These are phyloP conservation scores for Venturia nashicola DNA, from an alignment of 2,329 filamentous ascomycete species.

Conservation along the genomic window DNA sequence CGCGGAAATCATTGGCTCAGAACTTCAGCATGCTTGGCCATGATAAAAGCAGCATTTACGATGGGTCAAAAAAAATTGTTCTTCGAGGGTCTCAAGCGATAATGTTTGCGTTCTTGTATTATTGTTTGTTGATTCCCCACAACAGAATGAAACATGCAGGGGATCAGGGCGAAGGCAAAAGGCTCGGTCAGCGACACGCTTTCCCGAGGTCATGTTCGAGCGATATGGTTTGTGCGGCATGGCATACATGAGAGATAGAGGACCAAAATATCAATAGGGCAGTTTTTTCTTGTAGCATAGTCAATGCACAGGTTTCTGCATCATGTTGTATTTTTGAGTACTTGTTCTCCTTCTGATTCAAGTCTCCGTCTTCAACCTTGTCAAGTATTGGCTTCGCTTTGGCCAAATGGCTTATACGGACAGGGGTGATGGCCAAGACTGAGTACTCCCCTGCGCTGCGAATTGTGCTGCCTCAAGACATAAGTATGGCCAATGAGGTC, in stretches of 20 bases:
- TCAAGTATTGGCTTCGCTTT: too few species aligned
- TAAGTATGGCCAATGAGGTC: too few species aligned
- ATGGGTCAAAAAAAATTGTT: background rate
- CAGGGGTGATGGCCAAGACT: too few species aligned
- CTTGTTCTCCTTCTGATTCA: background rate
- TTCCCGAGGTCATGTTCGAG: background rate
- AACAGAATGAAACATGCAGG: background rate
- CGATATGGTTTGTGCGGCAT: background rate
- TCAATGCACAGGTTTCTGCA: slow-evolving; percentile 4
- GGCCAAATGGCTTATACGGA: too few species aligned
- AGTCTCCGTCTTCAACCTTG: too few species aligned
- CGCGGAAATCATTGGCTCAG: background rate
- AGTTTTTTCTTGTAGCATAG: slow-evolving; percentile 2
- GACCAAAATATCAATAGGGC: slow-evolving; percentile 1
- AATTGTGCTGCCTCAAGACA: too few species aligned
- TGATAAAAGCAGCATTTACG: background rate
- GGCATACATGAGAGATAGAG: background rate
- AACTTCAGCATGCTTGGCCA: background rate
- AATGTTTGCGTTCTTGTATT: background rate
- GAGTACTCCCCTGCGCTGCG: too few species aligned
- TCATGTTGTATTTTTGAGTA: background rate
- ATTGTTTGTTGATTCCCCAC: background rate
- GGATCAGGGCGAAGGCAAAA: background rate
- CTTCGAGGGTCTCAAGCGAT: background rate
- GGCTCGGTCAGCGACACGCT: background rate